Evolutionary conservation across 176 grass and related monocot genomes (phyloP), one percentile per base, ranked within the genome.

Genomic region (Urochloa ruziziensis): DNA sequence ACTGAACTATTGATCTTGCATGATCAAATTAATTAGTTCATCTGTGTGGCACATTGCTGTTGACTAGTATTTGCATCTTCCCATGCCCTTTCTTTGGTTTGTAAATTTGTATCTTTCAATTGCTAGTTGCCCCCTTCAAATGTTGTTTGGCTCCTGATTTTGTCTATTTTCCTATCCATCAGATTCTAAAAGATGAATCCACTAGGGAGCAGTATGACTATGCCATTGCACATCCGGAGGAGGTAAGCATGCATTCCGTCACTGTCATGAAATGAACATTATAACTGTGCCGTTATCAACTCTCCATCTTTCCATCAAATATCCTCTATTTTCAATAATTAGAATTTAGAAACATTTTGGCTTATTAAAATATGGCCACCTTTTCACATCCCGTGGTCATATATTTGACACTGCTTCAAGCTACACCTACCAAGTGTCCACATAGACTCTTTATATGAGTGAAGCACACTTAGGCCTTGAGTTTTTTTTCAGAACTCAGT

Each of bases 171-270:
- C 63, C 67, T n/a, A 78, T 84, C 61, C 75, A 24, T 37, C 84
- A 97, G 96, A 95, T 95, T 84, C 81, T 98, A 44, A 98, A 91
- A 86, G 96, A 98, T 75, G 96, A 98, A 86, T 80, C 91, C 62
- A 95, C 96, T 82, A 88, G 96, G 79, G 72, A 89, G 81, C 84
- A 98, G 46, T 98, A 95, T 86, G 92, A 97, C 71, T 98, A 95
- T 95, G 96, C 96, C 62, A 94, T 98, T 90, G 96, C 89, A 65
- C 96, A 98, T 89, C 96, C 92, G n/a, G 90, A 98, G 76, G 92
- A 98, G 96, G 96, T 98, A 90, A 85, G 44, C 44, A 14, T 73
- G 37, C 75, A 39, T 62, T 66, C 28, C 27, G 10, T 73, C 37
- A 9, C 61, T 83, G 14, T 17, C 19, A 46, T 52, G 34, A 44